phyloP scores from a whole-genome alignment of 495 filamentous ascomycete species.

The Penicillium goetzii region DNA sequence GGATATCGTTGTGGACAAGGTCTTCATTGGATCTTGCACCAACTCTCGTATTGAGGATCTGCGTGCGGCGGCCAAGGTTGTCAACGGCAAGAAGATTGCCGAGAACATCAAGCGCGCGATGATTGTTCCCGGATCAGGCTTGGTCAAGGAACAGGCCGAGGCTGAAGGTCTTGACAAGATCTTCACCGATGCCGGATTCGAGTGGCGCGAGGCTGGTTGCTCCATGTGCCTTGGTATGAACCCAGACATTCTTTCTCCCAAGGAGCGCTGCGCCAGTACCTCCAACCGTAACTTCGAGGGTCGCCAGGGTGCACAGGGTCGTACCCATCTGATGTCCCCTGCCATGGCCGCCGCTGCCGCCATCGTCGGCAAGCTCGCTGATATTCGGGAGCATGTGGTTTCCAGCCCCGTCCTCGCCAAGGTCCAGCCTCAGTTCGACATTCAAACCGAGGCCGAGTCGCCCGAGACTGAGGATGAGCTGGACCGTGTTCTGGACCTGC shows the following conservation, averaged over 20 bases:
- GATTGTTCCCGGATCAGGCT: conserved; percentile 93
- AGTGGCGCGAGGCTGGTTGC: conserved; percentile 98
- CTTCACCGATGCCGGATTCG: conserved; percentile 89
- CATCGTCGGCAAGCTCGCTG: conserved; percentile 85
- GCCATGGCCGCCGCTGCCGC: conserved; percentile 94
- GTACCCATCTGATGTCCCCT: conserved; percentile 96
- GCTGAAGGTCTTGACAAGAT: conserved; percentile 89
- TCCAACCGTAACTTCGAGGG: conserved; percentile 99
- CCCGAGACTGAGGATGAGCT: conserved; percentile 73
- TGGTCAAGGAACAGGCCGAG: conserved; percentile 93
- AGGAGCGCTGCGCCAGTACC: conserved; percentile 92
- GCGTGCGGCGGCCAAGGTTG: conserved; percentile 80
- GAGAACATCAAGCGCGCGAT: conserved; percentile 88
- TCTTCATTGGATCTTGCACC: conserved; percentile 98
- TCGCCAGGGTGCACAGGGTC: conserved; percentile 88
- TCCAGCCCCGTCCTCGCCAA: conserved; percentile 61
- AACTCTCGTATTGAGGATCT: conserved; percentile 97
- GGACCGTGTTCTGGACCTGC: conserved; percentile 77
- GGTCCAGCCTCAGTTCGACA: conserved; percentile 54
- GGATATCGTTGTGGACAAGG: conserved; percentile 88
- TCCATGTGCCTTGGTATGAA: conserved; percentile 99
- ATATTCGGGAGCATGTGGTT: conserved; percentile 78
- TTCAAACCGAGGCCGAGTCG: conserved; percentile 72
- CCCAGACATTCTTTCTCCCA: conserved; percentile 92
- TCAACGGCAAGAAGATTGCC: conserved; percentile 84